Evolutionary conservation across 1,284 basidiomycete species (phyloP).

Genomic region (Xerocomus cyaneibrunnescens): DNA sequence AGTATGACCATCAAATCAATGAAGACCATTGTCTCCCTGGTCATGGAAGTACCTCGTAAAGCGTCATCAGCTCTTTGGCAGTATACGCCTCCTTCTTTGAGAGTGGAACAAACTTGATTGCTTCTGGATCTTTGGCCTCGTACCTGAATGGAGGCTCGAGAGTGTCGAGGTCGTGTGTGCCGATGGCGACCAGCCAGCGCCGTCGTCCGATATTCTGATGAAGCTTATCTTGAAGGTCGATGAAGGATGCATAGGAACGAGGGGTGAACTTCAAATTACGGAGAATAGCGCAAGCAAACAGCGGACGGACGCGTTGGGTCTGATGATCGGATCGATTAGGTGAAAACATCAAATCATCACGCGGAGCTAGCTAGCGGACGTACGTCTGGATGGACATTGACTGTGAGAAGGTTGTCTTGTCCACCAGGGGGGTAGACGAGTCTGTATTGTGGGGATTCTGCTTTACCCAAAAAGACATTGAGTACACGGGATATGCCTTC

Average conservation of each 20-base stretch:
- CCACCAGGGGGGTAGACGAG: conserved; percentile 68
- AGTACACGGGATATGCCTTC: conserved; percentile 94
- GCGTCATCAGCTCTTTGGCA: conserved; percentile 75
- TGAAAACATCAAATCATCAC: neutral
- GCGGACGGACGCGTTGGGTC: conserved; percentile 85
- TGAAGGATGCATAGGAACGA: conserved; percentile 93
- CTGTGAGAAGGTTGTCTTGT: conserved; percentile 63
- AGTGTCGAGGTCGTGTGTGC: conserved; percentile 96
- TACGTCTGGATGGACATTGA: conserved; percentile 71
- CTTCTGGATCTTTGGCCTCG: conserved; percentile 83
- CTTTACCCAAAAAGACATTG: conserved; percentile 80
- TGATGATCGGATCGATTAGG: conserved; percentile 31
- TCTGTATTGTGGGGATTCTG: conserved; percentile 70
- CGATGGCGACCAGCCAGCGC: conserved; percentile 92
- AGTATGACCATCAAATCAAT: neutral
- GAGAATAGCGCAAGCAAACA: conserved; percentile 89
- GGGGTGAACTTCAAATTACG: conserved; percentile 89
- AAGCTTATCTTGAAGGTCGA: conserved; percentile 97
- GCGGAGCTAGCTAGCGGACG: conserved; percentile 22
- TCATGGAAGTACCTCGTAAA: conserved; percentile 73
- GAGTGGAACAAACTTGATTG: conserved; percentile 82
- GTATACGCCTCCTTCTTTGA: conserved; percentile 64
- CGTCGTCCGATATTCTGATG: conserved; percentile 95
- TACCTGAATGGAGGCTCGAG: conserved; percentile 89
- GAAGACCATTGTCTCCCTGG: conserved; percentile 18